Evolutionary conservation across 2,329 filamentous ascomycete genomes (phyloP).

Genomic region (Neonectria ditissima): DNA sequence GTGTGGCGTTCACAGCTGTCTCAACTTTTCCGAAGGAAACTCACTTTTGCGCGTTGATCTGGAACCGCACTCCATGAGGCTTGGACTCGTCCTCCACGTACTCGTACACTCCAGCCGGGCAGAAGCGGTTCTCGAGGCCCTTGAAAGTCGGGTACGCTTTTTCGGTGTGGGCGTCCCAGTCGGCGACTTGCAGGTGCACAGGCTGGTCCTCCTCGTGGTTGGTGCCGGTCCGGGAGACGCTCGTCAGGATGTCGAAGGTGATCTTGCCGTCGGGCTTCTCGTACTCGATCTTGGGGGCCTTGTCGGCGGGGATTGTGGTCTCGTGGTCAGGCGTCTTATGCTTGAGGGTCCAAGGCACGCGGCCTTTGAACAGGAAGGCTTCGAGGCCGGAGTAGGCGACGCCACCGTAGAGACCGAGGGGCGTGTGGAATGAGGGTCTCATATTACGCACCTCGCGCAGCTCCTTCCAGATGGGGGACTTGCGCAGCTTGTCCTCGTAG

Average conservation of each 20-base stretch:
- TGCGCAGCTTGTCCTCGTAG: constrained; percentile 90
- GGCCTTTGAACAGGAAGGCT: constrained; percentile 87
- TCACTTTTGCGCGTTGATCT: constrained; percentile 98
- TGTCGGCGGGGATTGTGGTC: constrained; percentile 82
- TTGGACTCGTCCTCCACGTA: constrained; percentile 94
- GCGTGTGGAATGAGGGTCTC: constrained; percentile 91
- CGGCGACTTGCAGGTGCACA: constrained; percentile 92
- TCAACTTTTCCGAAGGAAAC: constrained; percentile 51
- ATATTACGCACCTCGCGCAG: constrained; percentile 97
- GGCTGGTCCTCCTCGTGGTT: constrained; percentile 99
- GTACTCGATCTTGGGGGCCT: constrained; percentile 92
- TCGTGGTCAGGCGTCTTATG: constrained; percentile 83
- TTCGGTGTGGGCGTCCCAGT: constrained; percentile 91
- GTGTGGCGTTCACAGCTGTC: neutral
- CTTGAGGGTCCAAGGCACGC: constrained; percentile 90
- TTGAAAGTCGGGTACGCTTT: constrained; percentile 88
- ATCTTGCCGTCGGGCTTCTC: constrained; percentile 96
- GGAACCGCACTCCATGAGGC: constrained; percentile 89
- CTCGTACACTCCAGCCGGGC: constrained; percentile 96
- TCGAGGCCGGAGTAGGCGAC: constrained; percentile 94
- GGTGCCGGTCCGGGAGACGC: constrained; percentile 93
- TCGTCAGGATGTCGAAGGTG: constrained; percentile 95
- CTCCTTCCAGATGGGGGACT: constrained; percentile 92
- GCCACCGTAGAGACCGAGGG: constrained; percentile 89
- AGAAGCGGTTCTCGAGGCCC: constrained; percentile 96